Evolutionary conservation across 2,329 filamentous ascomycete genomes (phyloP).

Genomic region (Camptophora hylomeconis): DNA sequence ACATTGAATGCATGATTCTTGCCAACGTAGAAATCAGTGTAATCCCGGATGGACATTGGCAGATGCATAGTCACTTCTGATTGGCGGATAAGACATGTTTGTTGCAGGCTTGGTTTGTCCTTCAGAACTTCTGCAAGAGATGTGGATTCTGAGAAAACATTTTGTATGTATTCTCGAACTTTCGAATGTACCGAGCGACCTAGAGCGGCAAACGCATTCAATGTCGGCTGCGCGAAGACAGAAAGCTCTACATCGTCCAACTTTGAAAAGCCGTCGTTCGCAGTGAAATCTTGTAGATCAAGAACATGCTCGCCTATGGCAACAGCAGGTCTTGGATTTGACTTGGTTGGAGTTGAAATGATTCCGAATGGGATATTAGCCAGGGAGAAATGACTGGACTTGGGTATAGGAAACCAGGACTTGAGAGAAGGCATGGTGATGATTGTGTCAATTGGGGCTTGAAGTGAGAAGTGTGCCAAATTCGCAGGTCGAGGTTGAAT

Average conservation of each 20-base stretch:
- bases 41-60: slow-evolving; percentile 68
- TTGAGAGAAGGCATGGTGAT: slow-evolving; percentile 22
- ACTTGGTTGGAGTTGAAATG: slow-evolving; percentile 49
- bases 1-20: slow-evolving; percentile 65
- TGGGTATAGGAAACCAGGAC: slow-evolving; percentile 49
- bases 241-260: slow-evolving; percentile 45
- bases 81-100: slow-evolving; percentile 46
- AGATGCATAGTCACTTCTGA: slow-evolving; percentile 52
- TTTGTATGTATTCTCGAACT: slow-evolving; percentile 58
- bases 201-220: slow-evolving; percentile 63
- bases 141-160: slow-evolving; percentile 49
- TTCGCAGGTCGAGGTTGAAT: too few relatives aligned
- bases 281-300: slow-evolving; percentile 52
- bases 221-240: slow-evolving; percentile 51
- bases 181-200: slow-evolving; percentile 54
- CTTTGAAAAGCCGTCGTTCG: slow-evolving; percentile 45
- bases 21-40: slow-evolving; percentile 76
- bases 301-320: slow-evolving; percentile 62
- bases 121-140: slow-evolving; percentile 48
- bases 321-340: slow-evolving; percentile 50
- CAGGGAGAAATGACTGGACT: slow-evolving; percentile 56
- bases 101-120: slow-evolving; percentile 45
- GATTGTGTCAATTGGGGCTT: too few relatives aligned
- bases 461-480: too few relatives aligned
- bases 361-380: slow-evolving; percentile 76